Conservation (phyloP, 106 monocot genomes). For the Allium sativum region DNA sequence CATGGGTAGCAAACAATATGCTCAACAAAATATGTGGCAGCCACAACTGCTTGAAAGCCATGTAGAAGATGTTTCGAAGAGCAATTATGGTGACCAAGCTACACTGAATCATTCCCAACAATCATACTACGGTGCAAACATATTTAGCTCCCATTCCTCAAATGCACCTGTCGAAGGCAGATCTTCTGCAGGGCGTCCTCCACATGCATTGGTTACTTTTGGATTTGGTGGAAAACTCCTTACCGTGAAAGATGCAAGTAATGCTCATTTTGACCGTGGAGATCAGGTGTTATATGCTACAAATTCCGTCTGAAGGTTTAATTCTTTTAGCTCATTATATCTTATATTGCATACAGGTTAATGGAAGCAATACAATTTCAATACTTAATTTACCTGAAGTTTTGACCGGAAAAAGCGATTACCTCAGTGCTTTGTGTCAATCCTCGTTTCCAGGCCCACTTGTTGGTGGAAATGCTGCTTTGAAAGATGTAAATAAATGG, state of each 20-base stretch:
- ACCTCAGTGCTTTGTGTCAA: conserved; percentile 61
- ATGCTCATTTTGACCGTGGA: conserved; percentile 27
- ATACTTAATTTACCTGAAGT: conserved; percentile 67
- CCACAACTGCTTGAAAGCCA: conserved; percentile 14
- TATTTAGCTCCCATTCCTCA: conserved; percentile 16
- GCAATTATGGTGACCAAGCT: conserved; percentile 29
- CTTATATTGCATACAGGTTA: conserved; percentile 23
- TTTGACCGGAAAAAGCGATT: conserved; percentile 28
- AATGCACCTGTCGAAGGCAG: conserved; percentile 48
- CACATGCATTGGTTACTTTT: conserved; percentile 84
- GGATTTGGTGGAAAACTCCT: conserved; percentile 96
- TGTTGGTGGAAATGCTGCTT: conserved; percentile 73
- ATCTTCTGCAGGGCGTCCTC: conserved; percentile 78
- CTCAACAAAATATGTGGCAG: conserved; percentile 3
- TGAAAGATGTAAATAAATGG: conserved; percentile 94
- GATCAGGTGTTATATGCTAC: conserved; percentile 23
- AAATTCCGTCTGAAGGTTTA: neutral
- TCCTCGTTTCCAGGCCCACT: conserved; percentile 92
- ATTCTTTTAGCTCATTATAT: neutral
- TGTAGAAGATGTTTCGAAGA: conserved; percentile 23
- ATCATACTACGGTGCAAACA: conserved; percentile 23
- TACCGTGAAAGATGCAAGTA: conserved; percentile 48
- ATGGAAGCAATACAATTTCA: conserved; percentile 26
- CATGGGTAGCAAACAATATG: conserved; percentile 8
- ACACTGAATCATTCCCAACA: conserved; percentile 32